Evolutionary conservation across 495 filamentous ascomycete species (phyloP), one percentile per base, ranked within the genome.

Genomic region (Trichoderma orchidacearum): DNA sequence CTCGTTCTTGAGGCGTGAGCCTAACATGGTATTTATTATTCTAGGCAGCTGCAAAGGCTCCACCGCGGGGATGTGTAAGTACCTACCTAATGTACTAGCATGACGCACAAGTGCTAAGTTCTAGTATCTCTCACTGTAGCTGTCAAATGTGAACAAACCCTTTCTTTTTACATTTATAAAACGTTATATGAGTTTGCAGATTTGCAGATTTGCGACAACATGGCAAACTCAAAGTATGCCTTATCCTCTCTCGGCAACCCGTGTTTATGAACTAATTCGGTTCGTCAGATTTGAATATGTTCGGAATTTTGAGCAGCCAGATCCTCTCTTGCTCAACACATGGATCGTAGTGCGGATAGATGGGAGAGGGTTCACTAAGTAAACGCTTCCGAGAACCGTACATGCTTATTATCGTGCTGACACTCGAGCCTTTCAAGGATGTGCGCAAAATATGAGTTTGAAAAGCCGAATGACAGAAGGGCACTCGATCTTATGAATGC

Each of bases 401-500:
- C 27, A 13, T 31, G 18, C 18, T 11, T 11, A 28, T 18, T n/a
- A 15, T 21, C 1, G 12, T n/a, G 21, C 51, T 32, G 11, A 53
- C 30, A 45, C 45, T 60, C 25, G 56, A 15, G 23, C 15, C 2
- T 7, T 15, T 12, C 27, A 59, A 93, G 85, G 63, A 82, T 96
- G 58, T 86, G 86, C 36, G 74, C 77, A 55, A 91, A 87, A 61
- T 90, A 98, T 71, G 72, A 66, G 5, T 97, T 95, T 63, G 75
- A 80, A 58, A 97, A 96, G 64, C 93, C 93, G 17, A 98, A 96
- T 73, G 93, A 98, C 67, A 77, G 76, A 53, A 80, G 85, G 48
- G 93, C 92, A 28, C 73, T 96, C 3, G 80, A 93, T 69, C 82
- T 98, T 61, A 96, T 96, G 93, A 98, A 97, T 65, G 86, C 84